Percentiles rank a stretch among this genome's conserved stretches.
phyloP scores from a whole-genome alignment of 805 yeast genomes.

The Cyberlindnera nakhonratchasimensis region DNA sequence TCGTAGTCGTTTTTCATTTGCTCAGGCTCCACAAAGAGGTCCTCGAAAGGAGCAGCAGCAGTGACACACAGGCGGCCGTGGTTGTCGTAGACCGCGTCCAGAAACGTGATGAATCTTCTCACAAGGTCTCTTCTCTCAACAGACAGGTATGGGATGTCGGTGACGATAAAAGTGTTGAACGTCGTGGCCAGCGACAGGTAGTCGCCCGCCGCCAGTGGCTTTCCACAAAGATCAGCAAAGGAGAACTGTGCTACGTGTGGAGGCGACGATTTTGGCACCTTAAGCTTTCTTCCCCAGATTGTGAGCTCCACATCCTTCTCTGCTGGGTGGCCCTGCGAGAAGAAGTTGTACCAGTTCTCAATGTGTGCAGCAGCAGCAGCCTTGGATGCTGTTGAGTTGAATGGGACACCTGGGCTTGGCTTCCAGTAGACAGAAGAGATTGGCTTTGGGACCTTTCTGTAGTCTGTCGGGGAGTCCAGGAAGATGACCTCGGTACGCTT shows the following conservation, averaged over 20 bases:
- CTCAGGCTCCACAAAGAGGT: conserved; percentile 83
- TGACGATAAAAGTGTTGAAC: conserved; percentile 76
- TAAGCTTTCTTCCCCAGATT: conserved; percentile 87
- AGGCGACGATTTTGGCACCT: conserved; percentile 73
- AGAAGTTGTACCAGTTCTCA: conserved; percentile 74
- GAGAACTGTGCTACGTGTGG: conserved; percentile 86
- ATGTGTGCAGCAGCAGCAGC: conserved; percentile 58
- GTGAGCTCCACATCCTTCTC: conserved; percentile 38
- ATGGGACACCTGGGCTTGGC: conserved; percentile 63
- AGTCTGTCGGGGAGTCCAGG: conserved; percentile 89
- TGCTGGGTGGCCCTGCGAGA: conserved; percentile 55
- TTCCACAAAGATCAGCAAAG: conserved; percentile 82
- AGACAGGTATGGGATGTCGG: conserved; percentile 88
- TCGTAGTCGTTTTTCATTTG: conserved; percentile 38
- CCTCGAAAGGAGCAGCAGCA: conserved; percentile 78
- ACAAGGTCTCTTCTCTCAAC: conserved; percentile 77
- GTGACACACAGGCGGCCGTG: conserved; percentile 88
- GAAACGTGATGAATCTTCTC: conserved; percentile 87
- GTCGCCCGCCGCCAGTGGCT: conserved; percentile 90
- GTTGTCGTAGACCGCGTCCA: conserved; percentile 94
- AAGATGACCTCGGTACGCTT: conserved; percentile 69
- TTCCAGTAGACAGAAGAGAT: conserved; percentile 71
- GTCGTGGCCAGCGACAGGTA: conserved; percentile 77
- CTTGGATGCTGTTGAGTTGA: conserved; percentile 46
- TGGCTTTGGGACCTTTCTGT: conserved; percentile 85